Conservation (phyloP, 164 flowering plant genomes). For the Piper betle region DNA sequence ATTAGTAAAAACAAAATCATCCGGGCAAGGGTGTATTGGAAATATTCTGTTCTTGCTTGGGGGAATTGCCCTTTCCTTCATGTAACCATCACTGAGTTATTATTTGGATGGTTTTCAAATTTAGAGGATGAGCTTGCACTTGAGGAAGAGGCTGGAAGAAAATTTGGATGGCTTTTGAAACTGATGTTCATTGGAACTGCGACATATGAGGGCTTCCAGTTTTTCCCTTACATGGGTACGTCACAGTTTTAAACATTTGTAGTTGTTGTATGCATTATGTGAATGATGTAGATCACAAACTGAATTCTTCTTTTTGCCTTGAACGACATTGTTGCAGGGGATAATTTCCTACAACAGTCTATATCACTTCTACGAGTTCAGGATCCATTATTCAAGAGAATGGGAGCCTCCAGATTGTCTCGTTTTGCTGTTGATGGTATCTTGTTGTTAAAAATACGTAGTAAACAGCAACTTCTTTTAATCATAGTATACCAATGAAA, state of each 20-base stretch:
- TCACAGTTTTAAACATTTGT: neutral
- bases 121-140: slow-evolving; percentile 45
- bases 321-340: slow-evolving; percentile 34
- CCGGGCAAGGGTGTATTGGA: neutral
- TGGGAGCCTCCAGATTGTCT: slow-evolving; percentile 89
- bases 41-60: neutral
- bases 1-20: no score
- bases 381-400: slow-evolving; percentile 90
- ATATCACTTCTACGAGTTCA: slow-evolving; percentile 70
- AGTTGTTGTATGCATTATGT: neutral
- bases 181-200: slow-evolving; percentile 78
- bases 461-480: neutral
- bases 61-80: neutral
- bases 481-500: no score
- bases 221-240: slow-evolving; percentile 85
- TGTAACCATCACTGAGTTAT: neutral
- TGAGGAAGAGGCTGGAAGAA: slow-evolving; percentile 79
- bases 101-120: neutral
- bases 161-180: slow-evolving; percentile 83
- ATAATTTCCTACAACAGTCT: slow-evolving; percentile 74
- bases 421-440: slow-evolving; percentile 88
- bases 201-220: slow-evolving; percentile 46
- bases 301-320: neutral
- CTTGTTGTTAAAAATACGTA: neutral
- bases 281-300: neutral